phyloP scores from a whole-genome alignment of 257 asterid genomes.

The Thymus quinquecostatus region DNA sequence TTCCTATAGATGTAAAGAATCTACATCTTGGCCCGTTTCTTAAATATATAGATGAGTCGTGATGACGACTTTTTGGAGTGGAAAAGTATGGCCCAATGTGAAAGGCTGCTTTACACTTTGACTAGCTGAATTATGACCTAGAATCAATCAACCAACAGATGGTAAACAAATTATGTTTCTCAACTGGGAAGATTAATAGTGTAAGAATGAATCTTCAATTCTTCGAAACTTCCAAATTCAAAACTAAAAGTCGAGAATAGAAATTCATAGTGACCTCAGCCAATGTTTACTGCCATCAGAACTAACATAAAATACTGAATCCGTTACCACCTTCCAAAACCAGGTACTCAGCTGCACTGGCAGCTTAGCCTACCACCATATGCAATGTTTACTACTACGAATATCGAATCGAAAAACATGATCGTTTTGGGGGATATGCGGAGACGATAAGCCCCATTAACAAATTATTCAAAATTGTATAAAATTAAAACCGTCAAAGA shows the following conservation, averaged over 20 bases:
- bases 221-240: background rate
- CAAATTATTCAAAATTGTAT: slow-evolving; percentile 30
- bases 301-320: background rate
- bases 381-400: background rate
- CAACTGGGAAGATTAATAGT: background rate
- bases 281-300: background rate
- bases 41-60: no score
- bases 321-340: background rate
- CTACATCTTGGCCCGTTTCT: no score
- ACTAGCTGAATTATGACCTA: background rate
- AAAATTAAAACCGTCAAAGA: slow-evolving; percentile 3
- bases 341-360: slow-evolving; percentile 8
- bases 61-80: background rate
- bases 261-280: background rate
- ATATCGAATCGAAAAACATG: slow-evolving; percentile 7
- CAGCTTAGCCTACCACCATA: background rate
- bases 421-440: slow-evolving; percentile 8
- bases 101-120: background rate
- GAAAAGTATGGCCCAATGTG: background rate
- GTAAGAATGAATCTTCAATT: background rate
- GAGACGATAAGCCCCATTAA: background rate
- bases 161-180: background rate
- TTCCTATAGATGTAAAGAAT: no score
- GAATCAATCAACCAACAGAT: background rate
- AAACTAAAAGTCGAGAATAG: background rate